Base-by-base conservation (phyloP, 495 filamentous ascomycete species). In the Aspergillus ostianus region DNA sequence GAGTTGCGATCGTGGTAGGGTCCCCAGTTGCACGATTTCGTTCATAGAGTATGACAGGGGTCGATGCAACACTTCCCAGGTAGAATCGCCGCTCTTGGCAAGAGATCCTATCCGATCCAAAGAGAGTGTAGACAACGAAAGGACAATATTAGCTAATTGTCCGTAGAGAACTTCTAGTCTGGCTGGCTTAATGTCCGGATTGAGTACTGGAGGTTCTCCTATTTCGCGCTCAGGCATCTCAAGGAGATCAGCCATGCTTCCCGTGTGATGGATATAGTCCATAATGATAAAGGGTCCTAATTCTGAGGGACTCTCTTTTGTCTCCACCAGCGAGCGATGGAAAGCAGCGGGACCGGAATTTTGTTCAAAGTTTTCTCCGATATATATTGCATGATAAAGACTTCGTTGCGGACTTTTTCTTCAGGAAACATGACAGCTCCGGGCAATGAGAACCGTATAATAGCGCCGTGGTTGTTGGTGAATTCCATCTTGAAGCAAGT, bases 381-480 rank as follows among this genome's bases (percentile, higher is more conserved):
- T 47, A 82, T 53, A 55, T 64, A 82, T 21, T 72, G 67, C 70
- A 80, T 77, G 17, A 74, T 70, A n/a, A 72, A 74, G n/a, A 75
- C 75, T 51, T 84, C 79, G 32, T 66, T 68, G 10, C 57, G 55
- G 15, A 71, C 47, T 58, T 77, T 79, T 52, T 80, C 78, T 23
- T 73, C 69, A 0, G 67, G 72, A 61, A 73, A 75, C 55, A 69
- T 64, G 23, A 46, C 41, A 19, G 32, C 53, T 2, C 63, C 58
- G 44, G 72, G 66, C 12, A 53, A 17, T 2, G 69, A 60, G 44
- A 72, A 65, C 20, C 72, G 62, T n/a, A 68, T 60, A 13, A 70
- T 20, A 41, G 65, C 64, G 46, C 57, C 48, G 54, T 20, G 70
- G 6, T 12, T 46, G 48, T 69, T 49, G 27, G 47, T 46, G 47